A percentile compares a stretch with the other conserved stretches of the same genome.
Conservation (phyloP, 2,329 filamentous ascomycete species). For the Calonectria multiphialidica region DNA sequence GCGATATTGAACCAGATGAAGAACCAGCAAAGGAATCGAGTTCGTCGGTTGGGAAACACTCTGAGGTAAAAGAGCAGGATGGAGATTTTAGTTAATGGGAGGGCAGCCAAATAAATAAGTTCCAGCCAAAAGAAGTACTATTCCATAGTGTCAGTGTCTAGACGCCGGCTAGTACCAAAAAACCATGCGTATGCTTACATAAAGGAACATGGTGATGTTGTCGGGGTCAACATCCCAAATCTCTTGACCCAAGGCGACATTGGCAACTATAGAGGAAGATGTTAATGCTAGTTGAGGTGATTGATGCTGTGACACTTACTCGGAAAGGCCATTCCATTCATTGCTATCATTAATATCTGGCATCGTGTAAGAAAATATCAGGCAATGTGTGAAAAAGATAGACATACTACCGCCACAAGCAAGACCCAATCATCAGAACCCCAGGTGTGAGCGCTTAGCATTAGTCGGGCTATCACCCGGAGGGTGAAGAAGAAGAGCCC, state of each 20-base stretch:
- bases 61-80: slow-evolving; percentile 23
- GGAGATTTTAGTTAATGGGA: slow-evolving; percentile 24
- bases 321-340: slow-evolving; percentile 14
- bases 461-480: slow-evolving; percentile 12
- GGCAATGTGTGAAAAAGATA: no score
- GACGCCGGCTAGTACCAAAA: no score
- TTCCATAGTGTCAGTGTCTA: not conserved
- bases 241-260: slow-evolving; percentile 16
- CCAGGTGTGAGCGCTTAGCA: slow-evolving; percentile 8
- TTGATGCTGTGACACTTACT: not conserved
- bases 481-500: slow-evolving; percentile 10
- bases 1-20: slow-evolving; percentile 32
- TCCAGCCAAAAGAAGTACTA: slow-evolving; percentile 24
- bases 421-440: slow-evolving; percentile 25
- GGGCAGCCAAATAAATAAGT: slow-evolving; percentile 15
- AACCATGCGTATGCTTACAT: not conserved
- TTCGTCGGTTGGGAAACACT: slow-evolving; percentile 10
- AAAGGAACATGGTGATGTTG: slow-evolving; percentile 19
- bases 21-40: slow-evolving; percentile 22
- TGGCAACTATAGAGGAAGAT: not conserved
- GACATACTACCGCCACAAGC: slow-evolving; percentile 20
- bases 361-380: not conserved
- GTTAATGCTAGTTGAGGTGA: not conserved
- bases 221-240: slow-evolving; percentile 21
- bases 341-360: slow-evolving; percentile 9